These are phyloP conservation scores for Starmerella scarabaei DNA, from an alignment of 805 yeast genomes.

Conservation along the genomic window DNA sequence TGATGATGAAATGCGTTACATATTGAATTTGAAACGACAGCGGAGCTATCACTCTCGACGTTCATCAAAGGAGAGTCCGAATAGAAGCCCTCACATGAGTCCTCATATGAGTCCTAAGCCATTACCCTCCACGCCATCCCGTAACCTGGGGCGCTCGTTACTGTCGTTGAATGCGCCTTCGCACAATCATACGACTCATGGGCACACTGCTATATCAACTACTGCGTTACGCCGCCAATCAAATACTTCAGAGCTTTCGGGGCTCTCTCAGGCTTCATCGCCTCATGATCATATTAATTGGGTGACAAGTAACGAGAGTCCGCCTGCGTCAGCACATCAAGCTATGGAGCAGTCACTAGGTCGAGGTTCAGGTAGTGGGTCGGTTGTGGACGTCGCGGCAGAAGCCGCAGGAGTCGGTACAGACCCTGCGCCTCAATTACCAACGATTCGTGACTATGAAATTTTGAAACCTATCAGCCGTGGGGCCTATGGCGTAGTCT, in stretches of 20 bases:
- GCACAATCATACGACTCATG: neutral
- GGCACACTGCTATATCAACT: neutral
- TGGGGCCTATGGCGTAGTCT: slow-evolving; percentile 97
- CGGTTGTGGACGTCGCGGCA: no score
- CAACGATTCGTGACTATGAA: slow-evolving; percentile 78
- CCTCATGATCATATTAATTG: neutral
- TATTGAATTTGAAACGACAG: slow-evolving; percentile 10
- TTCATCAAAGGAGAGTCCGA: slow-evolving; percentile 6
- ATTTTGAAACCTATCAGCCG: slow-evolving; percentile 84
- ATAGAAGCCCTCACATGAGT: slow-evolving; percentile 9
- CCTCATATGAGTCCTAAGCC: slow-evolving; percentile 15
- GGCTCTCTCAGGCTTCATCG: slow-evolving; percentile 1
- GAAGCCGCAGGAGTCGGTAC: neutral
- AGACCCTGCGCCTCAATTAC: slow-evolving; percentile 28
- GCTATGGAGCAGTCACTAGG: no score
- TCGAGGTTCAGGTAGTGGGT: no score
- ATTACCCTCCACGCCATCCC: slow-evolving; percentile 13
- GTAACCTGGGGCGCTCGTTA: slow-evolving; percentile 8
- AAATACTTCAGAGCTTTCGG: slow-evolving; percentile 9
- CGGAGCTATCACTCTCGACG: slow-evolving; percentile 11
- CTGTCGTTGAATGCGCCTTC: neutral
- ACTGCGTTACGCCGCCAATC: slow-evolving; percentile 6
- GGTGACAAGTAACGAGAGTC: neutral
- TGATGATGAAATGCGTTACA: slow-evolving; percentile 10
- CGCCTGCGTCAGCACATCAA: no score